These are phyloP conservation scores for Cadophora gregata DNA, from an alignment of 2,329 filamentous ascomycete species.

Conservation along the genomic window DNA sequence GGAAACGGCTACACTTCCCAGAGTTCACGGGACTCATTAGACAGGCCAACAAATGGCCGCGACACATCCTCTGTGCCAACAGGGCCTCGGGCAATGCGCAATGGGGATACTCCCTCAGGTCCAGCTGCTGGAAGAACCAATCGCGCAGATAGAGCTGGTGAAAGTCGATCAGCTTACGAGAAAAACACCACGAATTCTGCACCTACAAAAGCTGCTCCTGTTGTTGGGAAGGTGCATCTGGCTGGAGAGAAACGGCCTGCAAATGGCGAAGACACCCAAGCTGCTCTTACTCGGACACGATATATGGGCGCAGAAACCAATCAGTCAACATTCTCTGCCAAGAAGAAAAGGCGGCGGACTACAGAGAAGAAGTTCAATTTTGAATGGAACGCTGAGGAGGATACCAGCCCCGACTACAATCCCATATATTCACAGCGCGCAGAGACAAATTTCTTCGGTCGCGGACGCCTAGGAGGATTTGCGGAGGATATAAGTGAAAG, in stretches of 20 bases:
- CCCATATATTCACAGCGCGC: conserved; percentile 75
- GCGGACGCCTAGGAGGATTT: conserved; percentile 71
- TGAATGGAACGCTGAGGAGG: conserved; percentile 94
- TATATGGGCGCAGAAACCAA: conserved; percentile 94
- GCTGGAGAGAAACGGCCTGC: conserved; percentile 47
- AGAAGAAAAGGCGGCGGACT: conserved; percentile 92
- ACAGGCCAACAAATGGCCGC: conserved; percentile 38
- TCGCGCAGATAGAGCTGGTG: conserved; percentile 25
- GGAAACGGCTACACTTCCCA: conserved; percentile 36
- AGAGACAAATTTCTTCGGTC: conserved; percentile 72
- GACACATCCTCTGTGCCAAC: conserved; percentile 61
- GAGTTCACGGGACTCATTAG: conserved; percentile 35
- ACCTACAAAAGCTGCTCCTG: conserved; percentile 41
- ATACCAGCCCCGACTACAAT: conserved; percentile 85
- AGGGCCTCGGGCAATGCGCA: conserved; percentile 72
- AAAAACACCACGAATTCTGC: conserved; percentile 20
- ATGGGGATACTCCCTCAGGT: conserved; percentile 53
- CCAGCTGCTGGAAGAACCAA: conserved; percentile 45
- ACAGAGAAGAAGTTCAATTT: conserved; percentile 99
- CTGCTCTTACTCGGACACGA: conserved; percentile 74
- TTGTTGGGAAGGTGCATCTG: conserved; percentile 42
- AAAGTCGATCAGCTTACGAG: conserved; percentile 2
- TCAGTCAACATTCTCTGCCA: conserved; percentile 86
- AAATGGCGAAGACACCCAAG: conserved; percentile 68
- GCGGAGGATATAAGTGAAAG: conserved; percentile 62